These are phyloP conservation scores for Alliaria petiolata DNA, from an alignment of 345 rosid genomes.

Conservation along the genomic window DNA sequence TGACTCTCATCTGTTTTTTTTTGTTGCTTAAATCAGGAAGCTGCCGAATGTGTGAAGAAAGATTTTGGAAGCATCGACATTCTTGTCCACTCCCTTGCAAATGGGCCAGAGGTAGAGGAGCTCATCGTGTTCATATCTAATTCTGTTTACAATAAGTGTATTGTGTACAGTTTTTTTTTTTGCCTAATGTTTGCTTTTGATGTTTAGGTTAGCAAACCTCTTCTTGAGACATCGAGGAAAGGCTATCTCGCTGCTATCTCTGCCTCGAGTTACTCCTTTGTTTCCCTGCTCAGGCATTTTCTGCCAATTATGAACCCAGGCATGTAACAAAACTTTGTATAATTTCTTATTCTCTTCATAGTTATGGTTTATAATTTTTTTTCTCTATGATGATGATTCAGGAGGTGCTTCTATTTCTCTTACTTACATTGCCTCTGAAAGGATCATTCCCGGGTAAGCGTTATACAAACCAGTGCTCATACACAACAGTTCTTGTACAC, in stretches of 20 bases:
- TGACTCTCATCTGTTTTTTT: too few species aligned
- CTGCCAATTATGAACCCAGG: slow-evolving; percentile 96
- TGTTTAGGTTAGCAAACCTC: slow-evolving; percentile 78
- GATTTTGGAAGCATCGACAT: slow-evolving; percentile 93
- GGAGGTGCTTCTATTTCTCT: slow-evolving; percentile 96
- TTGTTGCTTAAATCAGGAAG: slow-evolving; percentile 65
- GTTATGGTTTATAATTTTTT: background rate
- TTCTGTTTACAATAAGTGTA: background rate
- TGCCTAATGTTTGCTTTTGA: background rate
- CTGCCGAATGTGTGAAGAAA: slow-evolving; percentile 73
- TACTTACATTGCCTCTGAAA: slow-evolving; percentile 92
- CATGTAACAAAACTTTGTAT: slow-evolving; percentile 17
- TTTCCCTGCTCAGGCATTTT: slow-evolving; percentile 85
- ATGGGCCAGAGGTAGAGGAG: slow-evolving; percentile 85
- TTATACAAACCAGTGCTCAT: background rate
- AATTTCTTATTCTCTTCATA: background rate
- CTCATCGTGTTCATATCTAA: background rate
- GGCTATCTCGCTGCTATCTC: slow-evolving; percentile 94
- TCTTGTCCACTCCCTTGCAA: slow-evolving; percentile 94
- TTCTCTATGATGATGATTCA: slow-evolving; percentile 28
- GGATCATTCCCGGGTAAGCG: slow-evolving; percentile 85
- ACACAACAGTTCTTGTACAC: background rate
- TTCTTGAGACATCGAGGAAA: slow-evolving; percentile 88
- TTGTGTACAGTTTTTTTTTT: background rate
- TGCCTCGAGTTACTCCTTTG: slow-evolving; percentile 90